A percentile compares a stretch with the other conserved stretches of the same genome.
These are phyloP conservation scores for Allantophomopsis lycopodina DNA, from an alignment of 2,329 filamentous ascomycete genomes.

Conservation along the genomic window DNA sequence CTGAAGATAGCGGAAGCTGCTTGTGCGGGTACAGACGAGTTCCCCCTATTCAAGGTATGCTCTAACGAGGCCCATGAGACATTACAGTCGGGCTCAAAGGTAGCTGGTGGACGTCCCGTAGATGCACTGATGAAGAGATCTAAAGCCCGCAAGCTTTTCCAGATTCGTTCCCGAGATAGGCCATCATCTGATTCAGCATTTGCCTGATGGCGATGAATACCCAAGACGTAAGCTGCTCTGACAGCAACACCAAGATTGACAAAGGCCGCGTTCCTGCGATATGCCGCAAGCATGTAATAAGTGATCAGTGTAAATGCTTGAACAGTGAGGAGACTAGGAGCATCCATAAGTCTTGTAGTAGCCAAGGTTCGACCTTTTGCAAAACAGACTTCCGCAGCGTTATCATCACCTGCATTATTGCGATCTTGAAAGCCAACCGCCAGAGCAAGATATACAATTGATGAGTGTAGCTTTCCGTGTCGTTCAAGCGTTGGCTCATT, in stretches of 20 bases:
- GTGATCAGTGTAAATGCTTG: slow-evolving; percentile 19
- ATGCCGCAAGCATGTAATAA: slow-evolving; percentile 20
- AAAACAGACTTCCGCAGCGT: slow-evolving; percentile 19
- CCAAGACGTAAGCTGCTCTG: slow-evolving; percentile 21
- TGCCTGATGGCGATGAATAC: slow-evolving; percentile 12
- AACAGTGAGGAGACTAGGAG: slow-evolving; percentile 20
- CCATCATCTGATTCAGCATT: slow-evolving; percentile 1
- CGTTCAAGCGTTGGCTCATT: no score
- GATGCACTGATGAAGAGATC: no score
- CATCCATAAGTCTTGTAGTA: slow-evolving; percentile 18
- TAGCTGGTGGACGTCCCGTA: no score
- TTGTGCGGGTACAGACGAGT: no score
- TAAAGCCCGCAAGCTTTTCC: no score
- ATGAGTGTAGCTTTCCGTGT: neutral
- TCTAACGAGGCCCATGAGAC: no score
- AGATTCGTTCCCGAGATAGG: no score
- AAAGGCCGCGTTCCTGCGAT: slow-evolving; percentile 21
- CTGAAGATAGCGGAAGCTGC: no score
- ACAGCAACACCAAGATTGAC: slow-evolving; percentile 23
- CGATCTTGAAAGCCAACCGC: slow-evolving; percentile 20
- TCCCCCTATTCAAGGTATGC: no score
- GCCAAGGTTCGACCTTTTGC: slow-evolving; percentile 21
- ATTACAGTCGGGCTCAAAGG: no score
- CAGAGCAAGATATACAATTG: slow-evolving; percentile 15
- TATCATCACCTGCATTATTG: slow-evolving; percentile 16